phyloP scores from a whole-genome alignment of 768 basidiomycete species.

The Kwoniella sp. region DNA sequence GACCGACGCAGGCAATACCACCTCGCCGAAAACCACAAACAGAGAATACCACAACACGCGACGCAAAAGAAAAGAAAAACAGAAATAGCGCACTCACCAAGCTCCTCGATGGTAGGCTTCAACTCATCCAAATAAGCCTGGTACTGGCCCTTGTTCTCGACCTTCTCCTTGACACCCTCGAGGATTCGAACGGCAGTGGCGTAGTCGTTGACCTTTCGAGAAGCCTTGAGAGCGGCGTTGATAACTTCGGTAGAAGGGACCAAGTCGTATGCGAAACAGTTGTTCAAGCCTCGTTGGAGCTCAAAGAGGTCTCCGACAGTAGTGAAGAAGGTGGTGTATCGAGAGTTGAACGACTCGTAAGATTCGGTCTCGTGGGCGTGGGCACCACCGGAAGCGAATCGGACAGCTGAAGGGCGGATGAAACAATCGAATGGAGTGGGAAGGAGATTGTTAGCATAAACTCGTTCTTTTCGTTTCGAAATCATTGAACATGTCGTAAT shows the following conservation, averaged over 20 bases:
- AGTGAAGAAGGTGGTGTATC: conserved; percentile 92
- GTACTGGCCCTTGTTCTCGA: conserved; percentile 95
- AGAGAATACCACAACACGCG: no score
- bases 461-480: no score
- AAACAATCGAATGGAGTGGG: not conserved
- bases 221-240: conserved; percentile 49
- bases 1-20: no score
- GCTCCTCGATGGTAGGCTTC: conserved; percentile 81
- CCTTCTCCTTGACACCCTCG: conserved; percentile 95
- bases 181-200: conserved; percentile 94
- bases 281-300: conserved; percentile 97
- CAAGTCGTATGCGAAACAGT: conserved; percentile 96
- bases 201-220: conserved; percentile 88
- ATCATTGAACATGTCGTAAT: no score
- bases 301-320: conserved; percentile 94
- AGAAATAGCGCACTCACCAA: conserved; percentile 65
- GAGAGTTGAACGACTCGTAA: conserved; percentile 89
- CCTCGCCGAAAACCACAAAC: not conserved
- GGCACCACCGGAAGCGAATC: conserved; percentile 53
- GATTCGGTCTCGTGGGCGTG: conserved; percentile 80
- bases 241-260: conserved; percentile 53
- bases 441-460: not conserved
- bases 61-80: no score
- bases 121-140: conserved; percentile 89
- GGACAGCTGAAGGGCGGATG: conserved; percentile 36